Evolutionary conservation across 75 land plant species (phyloP).

Genomic region (Larix kaempferi): DNA sequence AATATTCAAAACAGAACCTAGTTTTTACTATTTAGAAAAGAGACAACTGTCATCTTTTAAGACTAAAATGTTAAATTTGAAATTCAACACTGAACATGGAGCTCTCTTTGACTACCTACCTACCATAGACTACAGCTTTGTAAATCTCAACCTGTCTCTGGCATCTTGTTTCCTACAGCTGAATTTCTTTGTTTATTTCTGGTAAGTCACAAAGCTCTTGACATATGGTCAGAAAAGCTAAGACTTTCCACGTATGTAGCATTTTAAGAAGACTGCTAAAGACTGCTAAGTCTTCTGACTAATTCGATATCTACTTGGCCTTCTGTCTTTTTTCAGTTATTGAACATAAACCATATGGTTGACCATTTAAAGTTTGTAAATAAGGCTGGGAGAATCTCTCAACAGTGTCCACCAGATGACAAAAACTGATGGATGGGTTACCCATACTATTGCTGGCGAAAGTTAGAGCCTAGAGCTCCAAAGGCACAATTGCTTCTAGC

Average conservation of each 20-base stretch:
- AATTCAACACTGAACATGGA: not conserved
- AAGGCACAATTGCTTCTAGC: not conserved
- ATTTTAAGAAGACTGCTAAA: not conserved
- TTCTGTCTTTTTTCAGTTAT: not conserved
- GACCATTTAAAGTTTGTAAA: not conserved
- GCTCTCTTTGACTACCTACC: not conserved
- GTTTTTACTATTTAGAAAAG: not conserved
- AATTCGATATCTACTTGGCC: not conserved
- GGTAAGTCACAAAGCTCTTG: not conserved
- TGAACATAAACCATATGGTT: not conserved
- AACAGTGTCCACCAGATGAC: not conserved
- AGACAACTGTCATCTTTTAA: too few relatives aligned
- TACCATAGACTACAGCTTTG: not conserved
- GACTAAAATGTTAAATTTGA: not conserved
- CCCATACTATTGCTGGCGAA: not conserved
- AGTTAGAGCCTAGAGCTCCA: not conserved
- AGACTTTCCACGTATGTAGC: not conserved
- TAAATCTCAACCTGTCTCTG: not conserved
- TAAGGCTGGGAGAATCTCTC: not conserved
- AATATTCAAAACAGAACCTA: not conserved
- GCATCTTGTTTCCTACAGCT: not conserved
- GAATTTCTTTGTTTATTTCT: not conserved
- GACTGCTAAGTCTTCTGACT: not conserved
- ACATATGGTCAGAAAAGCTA: not conserved
- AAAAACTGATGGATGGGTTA: not conserved